A percentile compares a stretch with the other conserved stretches of the same genome.
phyloP scores from a whole-genome alignment of 176 grass and related monocot genomes.

The Aegilops bicornis region DNA sequence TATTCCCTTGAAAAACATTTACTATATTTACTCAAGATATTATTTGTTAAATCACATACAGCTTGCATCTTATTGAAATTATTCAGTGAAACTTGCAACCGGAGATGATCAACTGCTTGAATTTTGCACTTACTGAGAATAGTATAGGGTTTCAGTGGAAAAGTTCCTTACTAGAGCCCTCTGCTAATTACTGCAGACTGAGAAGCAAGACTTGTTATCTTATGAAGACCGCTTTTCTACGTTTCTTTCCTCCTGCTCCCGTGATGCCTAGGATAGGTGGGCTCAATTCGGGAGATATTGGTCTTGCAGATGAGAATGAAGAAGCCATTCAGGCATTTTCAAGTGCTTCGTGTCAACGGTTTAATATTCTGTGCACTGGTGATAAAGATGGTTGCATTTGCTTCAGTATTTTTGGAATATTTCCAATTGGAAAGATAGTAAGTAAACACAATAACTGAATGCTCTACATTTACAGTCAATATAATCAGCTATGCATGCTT shows the following conservation, averaged over 20 bases:
- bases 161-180: slow-evolving; percentile 9
- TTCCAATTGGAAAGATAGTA: slow-evolving; percentile 96
- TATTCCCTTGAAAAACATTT: slow-evolving; percentile 9
- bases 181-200: slow-evolving; percentile 45
- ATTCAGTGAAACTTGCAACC: neutral
- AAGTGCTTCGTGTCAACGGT: slow-evolving; percentile 70
- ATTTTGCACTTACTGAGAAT: slow-evolving; percentile 7
- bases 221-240: slow-evolving; percentile 89
- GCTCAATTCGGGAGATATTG: slow-evolving; percentile 66
- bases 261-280: slow-evolving; percentile 87
- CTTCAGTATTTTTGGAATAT: slow-evolving; percentile 99
- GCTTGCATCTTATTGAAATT: neutral
- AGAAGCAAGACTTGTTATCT: slow-evolving; percentile 50
- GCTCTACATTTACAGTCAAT: slow-evolving; percentile 28
- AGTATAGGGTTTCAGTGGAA: slow-evolving; percentile 14
- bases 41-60: neutral
- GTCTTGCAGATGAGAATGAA: slow-evolving; percentile 60
- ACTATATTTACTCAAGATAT: slow-evolving; percentile 7
- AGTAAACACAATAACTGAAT: slow-evolving; percentile 39
- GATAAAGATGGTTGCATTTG: slow-evolving; percentile 88
- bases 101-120: neutral
- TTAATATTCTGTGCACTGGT: slow-evolving; percentile 89
- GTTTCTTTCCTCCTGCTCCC: slow-evolving; percentile 96
- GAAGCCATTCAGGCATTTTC: slow-evolving; percentile 69
- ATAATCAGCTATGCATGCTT: slow-evolving; percentile 18